Base-by-base conservation (phyloP, 2,329 filamentous ascomycete species). In the Penicillium sp. region DNA sequence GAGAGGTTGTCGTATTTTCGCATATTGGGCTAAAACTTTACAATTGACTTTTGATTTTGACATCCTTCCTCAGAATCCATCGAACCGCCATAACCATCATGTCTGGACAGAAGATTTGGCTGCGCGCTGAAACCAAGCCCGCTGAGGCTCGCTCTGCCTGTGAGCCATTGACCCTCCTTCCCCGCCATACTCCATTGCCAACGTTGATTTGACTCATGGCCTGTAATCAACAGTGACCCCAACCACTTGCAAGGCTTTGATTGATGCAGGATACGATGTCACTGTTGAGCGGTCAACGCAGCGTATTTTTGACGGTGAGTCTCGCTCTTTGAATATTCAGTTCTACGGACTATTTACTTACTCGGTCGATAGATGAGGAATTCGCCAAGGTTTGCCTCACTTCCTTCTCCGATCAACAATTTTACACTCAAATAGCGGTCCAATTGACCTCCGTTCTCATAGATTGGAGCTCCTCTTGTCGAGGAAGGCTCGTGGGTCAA, bases 211-310 rank as follows among this genome's bases (percentile, higher is more conserved):
- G 47, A 47, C 50, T 55, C 39, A 51, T 32, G 25, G 47, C 33
- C 50, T 55, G 43, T 38, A 11, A 47, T 49, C 32, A 25, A 43
- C 27, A 70, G 68, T 77, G 52, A 79, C 72, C 49, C 71, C 74
- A 41, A 70, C 70, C n/a, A 79, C 75, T 36, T 71, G 78, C 56
- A 81, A 83, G 69, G 75, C 76, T 45, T 77, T 88, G 45, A 72
- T 87, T 46, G 78, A 86, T 54, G 83, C 83, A 36, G 85, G 85
- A 52, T 88, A 87, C 66, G 75, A 75, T 25, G 77, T 89, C 58
- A 78, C 79, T 43, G 80, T 88, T 43, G 85, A 89, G 74, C 76
- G 79, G 51, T 81, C 79, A 50, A 77, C 79, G n/a, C 77, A 80
- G 62, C 77, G 85, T 47, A 88, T 88, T 60, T 75, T 74, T 45